These are phyloP conservation scores for Fragaria vesca DNA, from an alignment of 306 rosid species.

Conservation along the genomic window DNA sequence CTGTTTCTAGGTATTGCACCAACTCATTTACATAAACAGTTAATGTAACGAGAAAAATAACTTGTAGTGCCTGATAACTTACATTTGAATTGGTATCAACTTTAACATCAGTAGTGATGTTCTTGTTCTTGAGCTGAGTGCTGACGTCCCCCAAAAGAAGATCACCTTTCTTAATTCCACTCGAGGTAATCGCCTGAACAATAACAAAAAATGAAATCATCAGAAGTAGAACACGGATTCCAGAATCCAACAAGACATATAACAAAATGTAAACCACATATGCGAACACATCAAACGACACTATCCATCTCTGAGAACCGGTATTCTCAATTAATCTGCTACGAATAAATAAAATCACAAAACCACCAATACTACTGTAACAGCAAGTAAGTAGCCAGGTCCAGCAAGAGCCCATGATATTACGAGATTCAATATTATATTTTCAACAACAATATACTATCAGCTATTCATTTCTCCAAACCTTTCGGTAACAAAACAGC, in stretches of 20 bases:
- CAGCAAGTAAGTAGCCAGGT: not conserved
- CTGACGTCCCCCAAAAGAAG: slow-evolving; percentile 66
- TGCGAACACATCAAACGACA: not conserved
- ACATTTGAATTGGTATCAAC: slow-evolving; percentile 89
- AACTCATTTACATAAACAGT: not conserved
- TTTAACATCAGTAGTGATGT: slow-evolving; percentile 86
- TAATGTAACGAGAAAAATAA: not conserved
- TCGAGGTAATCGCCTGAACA: slow-evolving; percentile 71
- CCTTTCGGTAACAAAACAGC: not conserved
- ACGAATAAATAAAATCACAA: not conserved
- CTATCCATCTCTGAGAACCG: not conserved
- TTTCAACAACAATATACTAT: not conserved
- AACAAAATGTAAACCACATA: not conserved
- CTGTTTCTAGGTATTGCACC: not conserved
- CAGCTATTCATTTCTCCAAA: not conserved
- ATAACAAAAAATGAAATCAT: slow-evolving; percentile 12
- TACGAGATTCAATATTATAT: not conserved
- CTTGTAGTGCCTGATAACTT: slow-evolving; percentile 27
- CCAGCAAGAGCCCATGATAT: not conserved
- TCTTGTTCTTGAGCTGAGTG: slow-evolving; percentile 86
- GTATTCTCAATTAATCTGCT: not conserved
- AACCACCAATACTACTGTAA: not conserved
- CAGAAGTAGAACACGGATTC: not conserved
- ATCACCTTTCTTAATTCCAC: slow-evolving; percentile 81
- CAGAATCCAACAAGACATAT: not conserved